phyloP scores from a whole-genome alignment of 78 protist species.

The Diacronema lutheri region DNA sequence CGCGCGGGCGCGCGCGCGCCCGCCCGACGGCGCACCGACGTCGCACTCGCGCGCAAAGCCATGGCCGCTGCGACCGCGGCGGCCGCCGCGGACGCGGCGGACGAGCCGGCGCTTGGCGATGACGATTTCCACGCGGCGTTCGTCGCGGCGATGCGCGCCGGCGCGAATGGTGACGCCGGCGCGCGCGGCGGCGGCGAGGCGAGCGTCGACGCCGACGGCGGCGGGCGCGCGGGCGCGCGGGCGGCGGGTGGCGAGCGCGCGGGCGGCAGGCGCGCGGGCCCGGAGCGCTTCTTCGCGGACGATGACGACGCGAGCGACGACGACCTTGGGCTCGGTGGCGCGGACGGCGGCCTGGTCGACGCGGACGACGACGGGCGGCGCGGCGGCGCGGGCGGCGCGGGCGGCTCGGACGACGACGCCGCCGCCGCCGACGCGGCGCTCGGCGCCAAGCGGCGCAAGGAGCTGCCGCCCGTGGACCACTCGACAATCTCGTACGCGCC shows the following conservation, averaged over 20 bases:
- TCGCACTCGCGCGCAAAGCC: too few relatives aligned
- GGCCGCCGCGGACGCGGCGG: not conserved
- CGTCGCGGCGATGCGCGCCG: too few relatives aligned
- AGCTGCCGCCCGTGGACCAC: constrained; percentile 76
- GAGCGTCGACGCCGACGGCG: too few relatives aligned
- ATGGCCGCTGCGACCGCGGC: not conserved
- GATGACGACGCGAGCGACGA: not conserved
- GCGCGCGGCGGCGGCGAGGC: too few relatives aligned
- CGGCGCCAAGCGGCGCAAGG: constrained; percentile 1
- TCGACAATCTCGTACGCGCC: constrained; percentile 59
- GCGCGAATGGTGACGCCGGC: too few relatives aligned
- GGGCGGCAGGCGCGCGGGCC: too few relatives aligned
- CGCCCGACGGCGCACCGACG: too few relatives aligned
- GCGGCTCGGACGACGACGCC: too few relatives aligned
- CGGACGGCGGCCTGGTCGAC: not conserved
- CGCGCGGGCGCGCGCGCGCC: not conserved
- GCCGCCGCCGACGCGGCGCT: not conserved
- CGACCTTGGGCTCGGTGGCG: not conserved
- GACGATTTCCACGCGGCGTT: not conserved
- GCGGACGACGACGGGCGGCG: not conserved
- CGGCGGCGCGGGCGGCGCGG: not conserved
- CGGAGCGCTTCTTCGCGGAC: not conserved
- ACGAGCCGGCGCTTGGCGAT: not conserved
- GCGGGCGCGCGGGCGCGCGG: too few relatives aligned
- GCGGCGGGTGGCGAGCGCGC: too few relatives aligned